Evolutionary conservation across 2,329 filamentous ascomycete genomes (phyloP), one percentile per base, ranked within the genome.

Genomic region (Fusarium falciforme): DNA sequence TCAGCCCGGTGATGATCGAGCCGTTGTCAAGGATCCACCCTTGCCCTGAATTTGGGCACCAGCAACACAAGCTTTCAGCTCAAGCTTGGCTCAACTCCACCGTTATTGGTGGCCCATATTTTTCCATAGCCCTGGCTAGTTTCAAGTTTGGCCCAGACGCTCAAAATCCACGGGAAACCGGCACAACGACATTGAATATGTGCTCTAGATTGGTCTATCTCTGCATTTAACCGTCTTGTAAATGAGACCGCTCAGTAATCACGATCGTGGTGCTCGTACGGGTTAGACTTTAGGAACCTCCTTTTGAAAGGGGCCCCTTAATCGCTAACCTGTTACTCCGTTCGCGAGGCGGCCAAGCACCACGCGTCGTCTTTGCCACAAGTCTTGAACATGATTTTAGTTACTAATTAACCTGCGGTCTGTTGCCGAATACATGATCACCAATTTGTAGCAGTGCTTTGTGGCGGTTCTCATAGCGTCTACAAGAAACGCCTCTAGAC

Each of bases 21-120:
- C 35, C 44, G 22, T 20, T 29, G 22, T 36, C 27, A 16, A 12
- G 33, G 35, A 31, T 63, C 71, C 71, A 74, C 71, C 71, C 14
- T 6, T 3, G n/a, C 22, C 47, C 44, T 38, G 52, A 66, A 62
- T 63, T 33, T 63, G 27, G 55, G 27, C 6, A 8, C 14, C 38
- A 11, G 14, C 35, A 29, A 22, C 29, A 35, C 7, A 66, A 29
- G 17, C 36, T 16, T 20, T 27, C 22, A 44, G 40, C 14, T 38
- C 14, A 16, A 14, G 36, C 22, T 35, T 17, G 27, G 17, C 20
- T 44, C 6, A 36, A 5, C 33, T n/a, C 22, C 6, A n/a, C 22
- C 14, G 14, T 38, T 17, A 74, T 74, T 74, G 72, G 72, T 74
- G 72, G 71, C 60, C 9, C n/a, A 4, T 17, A 59, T 49, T 74